Evolutionary conservation across 441 rosid species (phyloP).

Genomic region (Hura crepitans): DNA sequence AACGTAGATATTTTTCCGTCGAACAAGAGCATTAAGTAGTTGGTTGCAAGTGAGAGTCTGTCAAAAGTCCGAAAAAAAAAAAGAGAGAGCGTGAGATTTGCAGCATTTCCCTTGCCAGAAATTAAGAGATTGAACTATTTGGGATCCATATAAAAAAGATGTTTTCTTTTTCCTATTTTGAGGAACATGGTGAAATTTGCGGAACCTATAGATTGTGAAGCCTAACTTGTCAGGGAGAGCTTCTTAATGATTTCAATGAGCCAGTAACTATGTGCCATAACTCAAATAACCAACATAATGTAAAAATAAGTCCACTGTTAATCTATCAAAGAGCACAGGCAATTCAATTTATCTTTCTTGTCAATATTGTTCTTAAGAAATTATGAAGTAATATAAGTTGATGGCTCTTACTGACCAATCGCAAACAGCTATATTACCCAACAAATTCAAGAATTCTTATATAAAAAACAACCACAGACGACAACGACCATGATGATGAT

Average conservation of each 20-base stretch:
- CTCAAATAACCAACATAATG: slow-evolving; percentile 9
- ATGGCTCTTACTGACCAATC: neutral
- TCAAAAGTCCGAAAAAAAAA: slow-evolving; percentile 2
- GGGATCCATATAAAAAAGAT: neutral
- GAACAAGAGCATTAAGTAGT: slow-evolving; percentile 80
- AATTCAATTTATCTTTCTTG: neutral
- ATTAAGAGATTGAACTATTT: slow-evolving; percentile 12
- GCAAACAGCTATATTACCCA: neutral
- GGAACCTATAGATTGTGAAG: neutral
- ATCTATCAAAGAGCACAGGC: neutral
- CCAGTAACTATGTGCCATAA: neutral
- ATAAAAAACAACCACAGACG: slow-evolving; percentile 8
- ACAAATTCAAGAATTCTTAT: neutral
- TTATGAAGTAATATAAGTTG: neutral
- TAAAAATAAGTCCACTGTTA: neutral
- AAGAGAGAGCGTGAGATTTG: slow-evolving; percentile 14
- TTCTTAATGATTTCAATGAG: neutral
- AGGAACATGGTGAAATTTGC: neutral
- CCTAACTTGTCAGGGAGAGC: neutral
- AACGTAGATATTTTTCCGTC: slow-evolving; percentile 62
- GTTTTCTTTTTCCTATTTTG: neutral
- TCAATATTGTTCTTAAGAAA: neutral
- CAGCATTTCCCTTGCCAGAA: slow-evolving; percentile 10
- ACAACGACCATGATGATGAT: too few species aligned
- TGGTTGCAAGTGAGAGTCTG: slow-evolving; percentile 80